phyloP scores from a whole-genome alignment of 1,139 yeast genomes.

The Debaryomyces psychrophilus region DNA sequence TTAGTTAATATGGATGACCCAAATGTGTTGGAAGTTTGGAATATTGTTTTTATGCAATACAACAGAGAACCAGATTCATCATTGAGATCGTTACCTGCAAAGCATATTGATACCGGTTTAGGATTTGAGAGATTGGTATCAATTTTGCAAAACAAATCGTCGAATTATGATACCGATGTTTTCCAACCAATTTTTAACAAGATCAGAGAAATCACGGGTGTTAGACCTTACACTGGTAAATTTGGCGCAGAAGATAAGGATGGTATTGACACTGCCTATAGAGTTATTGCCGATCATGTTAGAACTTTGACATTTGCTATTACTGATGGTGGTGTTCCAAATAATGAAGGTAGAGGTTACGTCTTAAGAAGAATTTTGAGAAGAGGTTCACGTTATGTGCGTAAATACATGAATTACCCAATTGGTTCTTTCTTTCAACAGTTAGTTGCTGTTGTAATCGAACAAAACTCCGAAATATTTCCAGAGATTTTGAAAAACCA shows the following conservation, averaged over 20 bases:
- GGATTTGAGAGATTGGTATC: conserved; percentile 98
- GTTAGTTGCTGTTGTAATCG: conserved; percentile 90
- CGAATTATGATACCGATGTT: conserved; percentile 97
- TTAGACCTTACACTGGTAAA: conserved; percentile 86
- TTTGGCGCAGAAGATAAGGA: conserved; percentile 91
- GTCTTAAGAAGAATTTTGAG: conserved; percentile 95
- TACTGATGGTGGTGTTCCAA: conserved; percentile 99
- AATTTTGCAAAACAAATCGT: conserved; percentile 82
- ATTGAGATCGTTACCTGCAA: conserved; percentile 81
- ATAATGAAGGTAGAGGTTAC: conserved; percentile 98
- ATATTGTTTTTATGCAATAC: conserved; percentile 92
- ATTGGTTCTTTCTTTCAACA: conserved; percentile 92
- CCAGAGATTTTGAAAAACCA: conserved; percentile 83
- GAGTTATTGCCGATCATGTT: conserved; percentile 98
- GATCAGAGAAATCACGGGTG: conserved; percentile 92
- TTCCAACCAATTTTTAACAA: conserved; percentile 82
- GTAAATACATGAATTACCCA: conserved; percentile 94
- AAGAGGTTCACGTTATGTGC: conserved; percentile 96
- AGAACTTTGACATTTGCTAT: conserved; percentile 95
- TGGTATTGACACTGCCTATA: conserved; percentile 96
- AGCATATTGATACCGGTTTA: conserved; percentile 97
- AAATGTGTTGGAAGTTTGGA: conserved; percentile 96
- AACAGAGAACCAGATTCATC: conserved; percentile 91
- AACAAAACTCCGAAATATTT: conserved; percentile 83
- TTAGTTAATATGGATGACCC: conserved; percentile 97